phyloP scores from a whole-genome alignment of 2,329 filamentous ascomycete genomes.

The Colletotrichum paranaense region DNA sequence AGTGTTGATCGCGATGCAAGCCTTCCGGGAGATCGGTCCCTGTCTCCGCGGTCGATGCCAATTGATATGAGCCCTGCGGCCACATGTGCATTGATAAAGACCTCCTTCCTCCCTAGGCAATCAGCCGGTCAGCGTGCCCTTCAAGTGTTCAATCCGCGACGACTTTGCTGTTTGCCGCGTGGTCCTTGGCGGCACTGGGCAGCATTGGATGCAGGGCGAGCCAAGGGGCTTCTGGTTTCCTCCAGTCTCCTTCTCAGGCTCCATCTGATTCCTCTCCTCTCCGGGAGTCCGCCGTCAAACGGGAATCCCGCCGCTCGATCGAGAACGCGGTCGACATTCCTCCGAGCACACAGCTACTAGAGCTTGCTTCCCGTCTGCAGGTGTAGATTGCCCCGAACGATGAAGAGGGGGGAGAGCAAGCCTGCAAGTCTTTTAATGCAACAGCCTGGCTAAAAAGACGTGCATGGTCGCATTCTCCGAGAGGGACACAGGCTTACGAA shows the following conservation, averaged over 20 bases:
- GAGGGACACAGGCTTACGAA: background rate
- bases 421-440: background rate
- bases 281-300: background rate
- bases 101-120: background rate
- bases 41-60: background rate
- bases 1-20: background rate
- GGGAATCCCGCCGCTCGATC: conserved; percentile 1
- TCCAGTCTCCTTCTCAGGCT: background rate
- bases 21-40: background rate
- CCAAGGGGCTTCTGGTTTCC: background rate
- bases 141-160: background rate
- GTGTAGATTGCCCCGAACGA: background rate
- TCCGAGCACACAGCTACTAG: background rate
- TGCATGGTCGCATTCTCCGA: background rate
- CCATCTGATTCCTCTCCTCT: background rate
- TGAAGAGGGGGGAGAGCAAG: background rate
- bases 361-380: background rate
- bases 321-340: background rate
- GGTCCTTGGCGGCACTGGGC: background rate
- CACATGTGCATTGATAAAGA: background rate
- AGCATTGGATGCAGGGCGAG: background rate
- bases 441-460: background rate
- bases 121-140: background rate
- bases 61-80: background rate
- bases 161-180: background rate